Conservation (phyloP, 352 stramenopile genomes). For the Aphanomyces astaci region DNA sequence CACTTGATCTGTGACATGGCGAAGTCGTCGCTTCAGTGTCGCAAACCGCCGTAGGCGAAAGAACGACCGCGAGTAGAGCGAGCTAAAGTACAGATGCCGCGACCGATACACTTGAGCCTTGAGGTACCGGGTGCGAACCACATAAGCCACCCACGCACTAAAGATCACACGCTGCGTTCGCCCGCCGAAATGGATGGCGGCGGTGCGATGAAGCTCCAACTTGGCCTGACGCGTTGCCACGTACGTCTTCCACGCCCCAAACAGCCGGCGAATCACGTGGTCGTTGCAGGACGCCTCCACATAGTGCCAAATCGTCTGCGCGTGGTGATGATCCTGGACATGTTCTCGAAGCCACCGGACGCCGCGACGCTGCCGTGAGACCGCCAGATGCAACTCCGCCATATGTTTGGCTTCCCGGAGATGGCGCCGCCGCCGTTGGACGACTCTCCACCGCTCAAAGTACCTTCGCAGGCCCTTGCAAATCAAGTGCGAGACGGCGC, state of each 20-base stretch:
- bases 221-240: neutral
- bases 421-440: neutral
- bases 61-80: constrained; percentile 8
- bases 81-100: constrained; percentile 13
- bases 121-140: neutral
- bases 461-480: neutral
- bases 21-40: neutral
- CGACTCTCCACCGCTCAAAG: neutral
- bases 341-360: neutral
- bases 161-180: neutral
- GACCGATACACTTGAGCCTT: neutral
- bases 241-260: neutral
- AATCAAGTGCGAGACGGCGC: neutral
- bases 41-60: neutral
- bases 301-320: neutral
- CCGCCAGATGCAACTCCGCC: neutral
- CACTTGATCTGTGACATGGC: neutral
- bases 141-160: neutral
- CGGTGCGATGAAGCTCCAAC: neutral
- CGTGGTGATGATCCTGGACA: neutral
- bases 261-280: neutral
- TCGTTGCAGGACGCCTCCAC: neutral
- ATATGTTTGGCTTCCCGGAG: neutral
- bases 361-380: neutral
- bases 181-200: neutral